phyloP scores from a whole-genome alignment of 352 stramenopile species.

The Phytophthora fragariaefolia region DNA sequence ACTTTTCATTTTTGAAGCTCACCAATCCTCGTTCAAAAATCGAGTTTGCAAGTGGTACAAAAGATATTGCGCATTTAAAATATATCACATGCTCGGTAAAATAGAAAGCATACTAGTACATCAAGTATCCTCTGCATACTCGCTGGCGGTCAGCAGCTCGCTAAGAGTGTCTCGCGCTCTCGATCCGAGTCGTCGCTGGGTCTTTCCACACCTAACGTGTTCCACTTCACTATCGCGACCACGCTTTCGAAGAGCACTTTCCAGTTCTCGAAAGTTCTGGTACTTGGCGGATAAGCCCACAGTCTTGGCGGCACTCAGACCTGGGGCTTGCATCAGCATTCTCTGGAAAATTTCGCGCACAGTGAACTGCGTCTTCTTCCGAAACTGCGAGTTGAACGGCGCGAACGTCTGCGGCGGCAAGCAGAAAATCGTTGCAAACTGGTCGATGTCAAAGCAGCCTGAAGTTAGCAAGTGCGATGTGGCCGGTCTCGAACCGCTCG shows the following conservation, averaged over 20 bases:
- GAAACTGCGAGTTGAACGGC: conserved; percentile 78
- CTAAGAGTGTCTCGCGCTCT: conserved; percentile 43
- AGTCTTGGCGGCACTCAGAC: conserved; percentile 63
- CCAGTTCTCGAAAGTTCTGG: conserved; percentile 61
- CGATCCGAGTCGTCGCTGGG: conserved; percentile 49
- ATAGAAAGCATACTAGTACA: not conserved
- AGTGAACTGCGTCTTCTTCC: conserved; percentile 77
- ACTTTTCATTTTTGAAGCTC: too few species aligned
- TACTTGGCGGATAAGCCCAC: conserved; percentile 50
- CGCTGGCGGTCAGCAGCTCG: conserved; percentile 41
- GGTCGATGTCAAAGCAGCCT: conserved; percentile 1
- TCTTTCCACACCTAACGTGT: conserved; percentile 56
- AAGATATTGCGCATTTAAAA: too few species aligned
- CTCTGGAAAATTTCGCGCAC: conserved; percentile 80
- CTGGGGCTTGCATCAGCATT: conserved; percentile 84
- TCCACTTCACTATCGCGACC: conserved; percentile 46
- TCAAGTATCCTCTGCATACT: conserved; percentile 42
- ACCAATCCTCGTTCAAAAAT: too few species aligned
- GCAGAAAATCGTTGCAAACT: conserved; percentile 51
- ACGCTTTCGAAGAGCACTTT: conserved; percentile 41
- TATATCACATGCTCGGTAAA: too few species aligned
- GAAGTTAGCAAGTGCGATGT: conserved; percentile 27
- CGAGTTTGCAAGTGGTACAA: too few species aligned
- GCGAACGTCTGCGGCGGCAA: conserved; percentile 51
- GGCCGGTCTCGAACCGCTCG: not conserved